phyloP scores from a whole-genome alignment of 345 rosid genomes.

The Jatropha curcas region DNA sequence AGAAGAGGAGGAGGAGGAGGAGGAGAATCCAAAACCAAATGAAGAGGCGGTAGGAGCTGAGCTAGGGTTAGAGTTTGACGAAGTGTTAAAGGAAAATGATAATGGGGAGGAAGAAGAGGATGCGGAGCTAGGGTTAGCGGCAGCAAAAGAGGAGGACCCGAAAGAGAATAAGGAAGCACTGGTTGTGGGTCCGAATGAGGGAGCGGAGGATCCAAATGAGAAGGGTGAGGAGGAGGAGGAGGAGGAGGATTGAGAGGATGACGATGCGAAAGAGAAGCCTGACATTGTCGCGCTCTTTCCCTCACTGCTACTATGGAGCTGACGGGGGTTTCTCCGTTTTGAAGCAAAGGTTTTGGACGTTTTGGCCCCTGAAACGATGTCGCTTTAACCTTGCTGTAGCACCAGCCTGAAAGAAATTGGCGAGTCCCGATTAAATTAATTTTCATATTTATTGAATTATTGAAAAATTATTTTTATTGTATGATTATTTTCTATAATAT shows the following conservation, averaged over 20 bases:
- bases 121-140: slow-evolving; percentile 18
- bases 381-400: too few relatives aligned
- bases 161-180: slow-evolving; percentile 15
- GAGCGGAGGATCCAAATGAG: slow-evolving; percentile 42
- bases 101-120: slow-evolving; percentile 24
- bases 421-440: too few relatives aligned
- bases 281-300: slow-evolving; percentile 30
- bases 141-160: slow-evolving; percentile 30
- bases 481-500: too few relatives aligned
- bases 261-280: slow-evolving; percentile 30
- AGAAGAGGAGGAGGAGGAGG: background rate
- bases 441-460: too few relatives aligned
- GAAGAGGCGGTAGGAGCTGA: background rate
- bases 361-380: background rate
- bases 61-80: slow-evolving; percentile 14
- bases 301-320: slow-evolving; percentile 8
- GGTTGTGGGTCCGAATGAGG: slow-evolving; percentile 45
- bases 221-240: slow-evolving; percentile 34
- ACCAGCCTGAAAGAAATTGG: too few relatives aligned
- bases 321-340: background rate
- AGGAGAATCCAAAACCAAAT: slow-evolving; percentile 10
- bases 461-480: too few relatives aligned
- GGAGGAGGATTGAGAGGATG: slow-evolving; percentile 9
- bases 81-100: background rate
- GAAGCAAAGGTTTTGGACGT: background rate